Percentiles rank a stretch among this genome's conserved stretches.
Conservation (phyloP, 2,329 filamentous ascomycete species). For the Hypoxylon sp. region DNA sequence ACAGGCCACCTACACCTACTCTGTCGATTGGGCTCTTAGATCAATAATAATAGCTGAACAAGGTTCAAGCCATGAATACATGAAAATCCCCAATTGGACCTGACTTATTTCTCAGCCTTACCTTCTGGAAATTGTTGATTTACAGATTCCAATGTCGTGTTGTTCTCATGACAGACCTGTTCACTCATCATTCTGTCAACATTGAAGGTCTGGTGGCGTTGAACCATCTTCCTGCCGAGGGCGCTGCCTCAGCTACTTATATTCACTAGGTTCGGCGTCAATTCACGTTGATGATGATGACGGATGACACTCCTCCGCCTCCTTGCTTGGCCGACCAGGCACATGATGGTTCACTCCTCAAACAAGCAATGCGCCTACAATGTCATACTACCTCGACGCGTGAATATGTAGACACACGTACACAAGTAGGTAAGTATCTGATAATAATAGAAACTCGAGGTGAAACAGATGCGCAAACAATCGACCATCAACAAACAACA, state of each 20-base stretch:
- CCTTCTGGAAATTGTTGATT: constrained; percentile 4
- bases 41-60: background rate
- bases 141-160: background rate
- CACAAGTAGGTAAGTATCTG: constrained; percentile 10
- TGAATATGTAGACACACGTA: constrained; percentile 12
- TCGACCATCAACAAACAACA: constrained; percentile 35
- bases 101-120: constrained; percentile 18
- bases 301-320: constrained; percentile 25
- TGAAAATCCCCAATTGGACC: constrained; percentile 2
- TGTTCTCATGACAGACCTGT: constrained; percentile 4
- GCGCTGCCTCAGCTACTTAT: constrained; percentile 29
- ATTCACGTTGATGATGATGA: constrained; percentile 4
- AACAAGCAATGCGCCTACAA: constrained; percentile 37
- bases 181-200: background rate
- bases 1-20: constrained; percentile 14
- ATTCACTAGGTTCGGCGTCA: constrained; percentile 19
- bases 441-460: constrained; percentile 43
- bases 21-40: background rate
- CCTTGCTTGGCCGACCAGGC: constrained; percentile 21
- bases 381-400: constrained; percentile 29
- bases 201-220: background rate
- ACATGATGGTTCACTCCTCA: constrained; percentile 37
- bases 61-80: background rate
- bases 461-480: constrained; percentile 37
- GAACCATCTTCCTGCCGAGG: background rate